Evolutionary conservation across 768 basidiomycete genomes (phyloP), one percentile per base, ranked within the genome.

Genomic region (Hericium coralloides): DNA sequence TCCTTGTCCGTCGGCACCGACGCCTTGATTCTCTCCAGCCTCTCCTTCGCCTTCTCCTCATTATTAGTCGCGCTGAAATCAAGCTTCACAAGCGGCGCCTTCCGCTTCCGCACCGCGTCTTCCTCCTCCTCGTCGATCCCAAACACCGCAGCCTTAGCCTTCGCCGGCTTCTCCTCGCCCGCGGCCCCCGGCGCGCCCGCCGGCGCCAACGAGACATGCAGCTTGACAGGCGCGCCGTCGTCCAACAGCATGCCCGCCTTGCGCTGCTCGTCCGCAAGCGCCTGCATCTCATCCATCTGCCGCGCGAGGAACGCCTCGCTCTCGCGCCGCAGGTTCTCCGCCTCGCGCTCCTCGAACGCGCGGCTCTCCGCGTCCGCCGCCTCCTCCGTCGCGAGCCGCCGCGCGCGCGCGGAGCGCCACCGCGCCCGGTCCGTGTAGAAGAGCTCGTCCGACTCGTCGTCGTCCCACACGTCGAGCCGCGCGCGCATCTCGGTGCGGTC

Each of bases 231-330:
- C 17, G 89, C 90, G 26, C 91, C 92, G 61, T 97, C 95, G 60
- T 95, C 94, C 36, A 95, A 78, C 15, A 97, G 72, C 72, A 95
- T 78, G 31, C 94, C 94, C 7, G 90, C 91, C 66, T 91, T 89
- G 60, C 91, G 84, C 65, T 97, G 92, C 65, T 95, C 89, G 52
- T 90, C 89, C 12, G 89, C 90, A 26, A 95, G 74, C 2, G 90
- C 87, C 62, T 93, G 92, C 85, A 95, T 89, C 69, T 98, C 94
- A 60, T 91, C 91, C 91, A 95, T 93, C 66, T 97, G 94, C 55
- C 85, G 80, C 38, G 91, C 90, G 58, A 98, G 77, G 79, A 98
- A 97, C 60, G 84, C 88, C 70, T 98, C 95, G 0, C 92, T 93
- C 70, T 98, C 93, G 51, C 84, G 80, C 38, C 92, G 83, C 22